Base-by-base conservation (phyloP, 1,284 basidiomycete species). In the Marasmius fiardii region DNA sequence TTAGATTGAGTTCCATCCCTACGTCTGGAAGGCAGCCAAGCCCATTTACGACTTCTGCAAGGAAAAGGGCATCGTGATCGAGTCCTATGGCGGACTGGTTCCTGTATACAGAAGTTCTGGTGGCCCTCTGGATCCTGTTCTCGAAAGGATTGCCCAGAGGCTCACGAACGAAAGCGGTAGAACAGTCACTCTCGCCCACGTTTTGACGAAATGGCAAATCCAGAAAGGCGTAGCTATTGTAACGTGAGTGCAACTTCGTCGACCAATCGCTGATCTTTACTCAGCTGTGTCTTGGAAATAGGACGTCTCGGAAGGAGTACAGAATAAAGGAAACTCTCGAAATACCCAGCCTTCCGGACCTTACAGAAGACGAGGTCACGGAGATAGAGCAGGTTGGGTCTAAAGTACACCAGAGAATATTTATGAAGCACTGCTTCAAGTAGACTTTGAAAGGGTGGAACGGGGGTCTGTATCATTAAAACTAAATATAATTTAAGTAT, bases 1-100 rank as follows among this genome's bases (percentile, higher is more conserved):
- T 14, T 54, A 88, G 89, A 84, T 94, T 54, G 91, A 94, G 67
- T 82, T 85, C 56, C 90, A 95, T 67, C 90, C 92, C 4, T 91
- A 93, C 68, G 73, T 92, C 43, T 85, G 80, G 74, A 79, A 82
- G 62, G 75, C 78, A 5, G 68, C 81, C 31, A 70, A 77, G 60
- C 75, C 82, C 8, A 77, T 88, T 28, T 68, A 86, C 43, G 77
- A 78, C 21, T 72, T 84, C 44, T 74, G 81, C 63, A 70, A 77
- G 61, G 71, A 87, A 61, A 74, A 88, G 60, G 78, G 81, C 52
- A 93, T 93, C 64, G 73, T 79, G 20, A 77, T 83, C 21, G 81
- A 83, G 33, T 85, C 87, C 0, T 95, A 88, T 62, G 88, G 78
- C 10, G 86, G 84, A 2, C 73, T 83, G 53, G 77, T 82, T 0